Conservation (phyloP, 345 rosid species). For the Melaleuca alternifolia region DNA sequence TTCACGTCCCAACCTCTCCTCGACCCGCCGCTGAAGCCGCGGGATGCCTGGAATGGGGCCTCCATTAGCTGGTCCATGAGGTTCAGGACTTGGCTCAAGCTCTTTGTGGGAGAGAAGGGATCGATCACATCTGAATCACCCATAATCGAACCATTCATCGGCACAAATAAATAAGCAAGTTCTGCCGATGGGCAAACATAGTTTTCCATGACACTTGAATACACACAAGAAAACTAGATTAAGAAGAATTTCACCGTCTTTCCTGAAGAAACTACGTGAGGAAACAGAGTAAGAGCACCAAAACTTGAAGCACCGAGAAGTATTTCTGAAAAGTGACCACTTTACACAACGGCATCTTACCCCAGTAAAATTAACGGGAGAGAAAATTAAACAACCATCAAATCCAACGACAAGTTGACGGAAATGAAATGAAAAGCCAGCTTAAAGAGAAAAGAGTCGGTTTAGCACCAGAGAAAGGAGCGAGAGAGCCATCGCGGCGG, state of each 20-base stretch:
- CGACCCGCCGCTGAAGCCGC: not conserved
- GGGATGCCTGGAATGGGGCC: slow-evolving; percentile 14
- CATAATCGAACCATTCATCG: not conserved
- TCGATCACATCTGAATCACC: slow-evolving; percentile 26
- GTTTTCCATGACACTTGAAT: not conserved
- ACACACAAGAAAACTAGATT: not conserved
- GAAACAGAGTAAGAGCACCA: not conserved
- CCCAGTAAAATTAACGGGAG: not conserved
- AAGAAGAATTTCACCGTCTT: not conserved
- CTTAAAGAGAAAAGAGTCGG: not conserved
- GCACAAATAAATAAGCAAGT: not conserved
- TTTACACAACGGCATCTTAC: not conserved
- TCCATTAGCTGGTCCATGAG: slow-evolving; percentile 49
- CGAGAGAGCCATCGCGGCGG: not conserved
- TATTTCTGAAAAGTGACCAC: not conserved
- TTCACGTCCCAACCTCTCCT: slow-evolving; percentile 40
- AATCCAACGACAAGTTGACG: not conserved
- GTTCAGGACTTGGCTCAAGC: slow-evolving; percentile 51
- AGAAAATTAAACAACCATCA: not conserved
- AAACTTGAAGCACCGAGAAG: not conserved
- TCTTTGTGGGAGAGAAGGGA: slow-evolving; percentile 54
- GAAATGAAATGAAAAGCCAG: not conserved
- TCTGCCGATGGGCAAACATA: not conserved
- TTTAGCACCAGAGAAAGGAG: slow-evolving; percentile 7
- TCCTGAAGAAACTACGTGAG: not conserved